Base-by-base conservation (phyloP, 257 asterid species). In the Leonotis leonurus region DNA sequence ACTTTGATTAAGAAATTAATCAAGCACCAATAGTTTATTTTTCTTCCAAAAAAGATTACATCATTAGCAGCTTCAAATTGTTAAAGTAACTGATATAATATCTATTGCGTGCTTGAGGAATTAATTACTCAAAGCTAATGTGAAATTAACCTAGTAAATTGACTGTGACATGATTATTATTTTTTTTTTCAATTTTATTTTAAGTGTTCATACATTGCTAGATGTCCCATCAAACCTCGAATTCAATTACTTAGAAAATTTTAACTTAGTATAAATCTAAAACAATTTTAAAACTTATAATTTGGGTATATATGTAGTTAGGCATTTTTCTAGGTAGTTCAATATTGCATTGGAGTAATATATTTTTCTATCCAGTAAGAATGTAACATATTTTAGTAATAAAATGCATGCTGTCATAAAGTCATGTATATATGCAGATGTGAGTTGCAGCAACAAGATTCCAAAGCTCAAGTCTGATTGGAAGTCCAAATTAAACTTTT, bases 401-500 rank as follows among this genome's bases (percentile, higher is more conserved):
- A 20, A 22, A 12, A 35, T 57, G 63, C 62, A 56, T 35, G 48
- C 20, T 35, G 62, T 9, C 6, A 2, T 30, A 14, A 9, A 44
- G 37, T 21, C 68, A 48, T 48, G 57, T 11, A 32, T 32, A 32
- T 32, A 27, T n/a, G 6, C 26, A 54, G 8, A 45, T 3, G 45
- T 18, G 56, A 56, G 26, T 32, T 40, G 59, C 35, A 62, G 33
- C 32, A 32, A 62, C 57, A 30, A 44, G 13, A 57, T 67, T 56
- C 59, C 56, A 67, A 56, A 56, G 8, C 25, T 56, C 72, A 65
- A 27, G 44, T 43, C 4, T 45, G 35, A 24, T 16, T 32, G 40
- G 41, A 45, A 16, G 8, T n/a, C 27, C 25, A 33, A 45, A 56
- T 43, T 67, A 33, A 45, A 56, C 52, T 67, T 67, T 67, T 57